Percentiles rank a stretch among this genome's conserved stretches.
These are phyloP conservation scores for Poterioochromonas sp. DNA, from an alignment of 352 stramenopile species.

Conservation along the genomic window DNA sequence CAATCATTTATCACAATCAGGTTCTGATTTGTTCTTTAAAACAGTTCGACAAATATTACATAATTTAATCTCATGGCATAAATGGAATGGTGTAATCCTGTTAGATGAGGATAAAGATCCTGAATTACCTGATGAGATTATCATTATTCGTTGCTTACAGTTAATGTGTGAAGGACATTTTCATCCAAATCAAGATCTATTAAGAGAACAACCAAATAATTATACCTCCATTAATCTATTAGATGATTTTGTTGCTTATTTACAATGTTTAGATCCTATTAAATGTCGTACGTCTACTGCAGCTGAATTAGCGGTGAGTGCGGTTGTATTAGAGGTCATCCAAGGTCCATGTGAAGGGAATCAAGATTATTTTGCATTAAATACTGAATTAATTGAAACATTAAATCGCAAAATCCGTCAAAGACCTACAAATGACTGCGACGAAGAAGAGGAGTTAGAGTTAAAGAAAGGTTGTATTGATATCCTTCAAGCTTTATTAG, in stretches of 20 bases:
- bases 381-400: slow-evolving; percentile 46
- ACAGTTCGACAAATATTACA: slow-evolving; percentile 8
- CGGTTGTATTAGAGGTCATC: slow-evolving; percentile 43
- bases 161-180: slow-evolving; percentile 44
- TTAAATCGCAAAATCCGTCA: slow-evolving; percentile 41
- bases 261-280: slow-evolving; percentile 34
- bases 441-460: slow-evolving; percentile 38
- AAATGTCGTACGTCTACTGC: slow-evolving; percentile 40
- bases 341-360: slow-evolving; percentile 44
- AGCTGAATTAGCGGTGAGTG: slow-evolving; percentile 29
- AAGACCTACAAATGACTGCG: slow-evolving; percentile 36
- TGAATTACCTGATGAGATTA: slow-evolving; percentile 36
- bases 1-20: background rate
- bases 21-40: slow-evolving; percentile 30
- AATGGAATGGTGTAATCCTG: slow-evolving; percentile 28
- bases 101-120: slow-evolving; percentile 38
- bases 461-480: slow-evolving; percentile 43
- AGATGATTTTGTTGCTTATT: slow-evolving; percentile 42
- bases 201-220: slow-evolving; percentile 39
- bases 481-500: slow-evolving; percentile 43
- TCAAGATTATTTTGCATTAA: slow-evolving; percentile 43
- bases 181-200: slow-evolving; percentile 42
- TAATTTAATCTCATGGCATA: slow-evolving; percentile 28
- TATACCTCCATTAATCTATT: slow-evolving; percentile 41
- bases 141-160: slow-evolving; percentile 40